phyloP scores from a whole-genome alignment of 306 rosid genomes.

The Acacia crassicarpa region DNA sequence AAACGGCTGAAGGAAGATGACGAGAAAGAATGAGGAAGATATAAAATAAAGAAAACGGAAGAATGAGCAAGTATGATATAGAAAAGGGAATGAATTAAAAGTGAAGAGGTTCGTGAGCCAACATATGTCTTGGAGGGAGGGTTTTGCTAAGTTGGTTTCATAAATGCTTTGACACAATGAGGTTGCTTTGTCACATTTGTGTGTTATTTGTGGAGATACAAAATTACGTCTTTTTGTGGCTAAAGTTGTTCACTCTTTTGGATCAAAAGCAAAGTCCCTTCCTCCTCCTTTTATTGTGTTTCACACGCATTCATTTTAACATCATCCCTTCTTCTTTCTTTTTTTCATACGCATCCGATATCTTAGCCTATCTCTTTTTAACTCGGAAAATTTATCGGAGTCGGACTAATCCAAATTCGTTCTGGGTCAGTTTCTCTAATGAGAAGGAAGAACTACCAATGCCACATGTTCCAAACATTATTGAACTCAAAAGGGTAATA shows the following conservation, averaged over 20 bases:
- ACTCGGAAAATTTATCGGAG: too few relatives aligned
- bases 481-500: too few relatives aligned
- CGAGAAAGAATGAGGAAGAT: not conserved
- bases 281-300: not conserved
- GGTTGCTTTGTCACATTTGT: not conserved
- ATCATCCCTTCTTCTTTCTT: too few relatives aligned
- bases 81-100: conserved; percentile 1
- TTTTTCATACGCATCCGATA: too few relatives aligned
- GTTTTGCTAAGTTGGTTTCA: conserved; percentile 35
- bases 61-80: not conserved
- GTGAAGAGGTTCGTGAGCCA: conserved; percentile 24
- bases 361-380: too few relatives aligned
- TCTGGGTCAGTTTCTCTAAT: too few relatives aligned
- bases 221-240: not conserved
- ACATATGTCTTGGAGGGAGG: conserved; percentile 26
- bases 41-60: not conserved
- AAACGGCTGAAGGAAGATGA: not conserved
- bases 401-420: too few relatives aligned
- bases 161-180: conserved; percentile 34
- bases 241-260: not conserved
- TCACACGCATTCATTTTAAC: not conserved
- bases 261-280: not conserved
- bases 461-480: too few relatives aligned
- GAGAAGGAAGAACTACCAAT: too few relatives aligned
- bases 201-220: not conserved